phyloP scores from a whole-genome alignment of 2,329 filamentous ascomycete species.

The Diaporthe sp. region DNA sequence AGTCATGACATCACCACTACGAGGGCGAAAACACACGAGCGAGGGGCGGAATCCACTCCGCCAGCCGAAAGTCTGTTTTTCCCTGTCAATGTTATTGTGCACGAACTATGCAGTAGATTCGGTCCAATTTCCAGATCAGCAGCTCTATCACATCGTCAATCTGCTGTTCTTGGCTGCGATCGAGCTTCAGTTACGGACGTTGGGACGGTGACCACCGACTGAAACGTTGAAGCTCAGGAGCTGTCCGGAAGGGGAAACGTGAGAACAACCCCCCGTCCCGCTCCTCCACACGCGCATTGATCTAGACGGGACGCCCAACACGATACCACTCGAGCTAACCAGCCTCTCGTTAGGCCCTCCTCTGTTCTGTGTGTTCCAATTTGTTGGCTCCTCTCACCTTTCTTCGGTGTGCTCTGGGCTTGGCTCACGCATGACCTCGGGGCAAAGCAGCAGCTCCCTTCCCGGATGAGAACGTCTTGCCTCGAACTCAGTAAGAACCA shows the following conservation, averaged over 20 bases:
- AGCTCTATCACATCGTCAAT: neutral
- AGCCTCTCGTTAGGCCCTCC: constrained; percentile 13
- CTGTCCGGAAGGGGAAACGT: constrained; percentile 25
- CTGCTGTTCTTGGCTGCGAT: constrained; percentile 2
- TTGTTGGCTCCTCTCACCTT: neutral
- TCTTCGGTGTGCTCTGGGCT: neutral
- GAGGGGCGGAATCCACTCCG: constrained; percentile 15
- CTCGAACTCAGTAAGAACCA: neutral
- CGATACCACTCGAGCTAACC: neutral
- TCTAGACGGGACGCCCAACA: neutral
- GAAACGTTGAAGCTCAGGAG: constrained; percentile 28
- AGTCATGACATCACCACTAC: constrained; percentile 38
- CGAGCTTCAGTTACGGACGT: constrained; percentile 12
- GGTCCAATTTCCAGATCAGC: constrained; percentile 12
- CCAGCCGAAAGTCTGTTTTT: neutral
- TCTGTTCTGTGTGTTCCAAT: constrained; percentile 7
- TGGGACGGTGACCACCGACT: constrained; percentile 9
- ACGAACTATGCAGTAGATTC: neutral
- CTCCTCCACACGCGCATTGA: neutral
- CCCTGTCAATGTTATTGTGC: neutral
- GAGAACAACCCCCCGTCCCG: neutral
- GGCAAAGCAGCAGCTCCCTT: neutral
- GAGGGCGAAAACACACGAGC: neutral
- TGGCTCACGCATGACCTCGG: neutral
- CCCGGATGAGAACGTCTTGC: neutral